Evolutionary conservation across 2,329 filamentous ascomycete species (phyloP), one percentile per base, ranked within the genome.

Genomic region (Fusarium hainanense): DNA sequence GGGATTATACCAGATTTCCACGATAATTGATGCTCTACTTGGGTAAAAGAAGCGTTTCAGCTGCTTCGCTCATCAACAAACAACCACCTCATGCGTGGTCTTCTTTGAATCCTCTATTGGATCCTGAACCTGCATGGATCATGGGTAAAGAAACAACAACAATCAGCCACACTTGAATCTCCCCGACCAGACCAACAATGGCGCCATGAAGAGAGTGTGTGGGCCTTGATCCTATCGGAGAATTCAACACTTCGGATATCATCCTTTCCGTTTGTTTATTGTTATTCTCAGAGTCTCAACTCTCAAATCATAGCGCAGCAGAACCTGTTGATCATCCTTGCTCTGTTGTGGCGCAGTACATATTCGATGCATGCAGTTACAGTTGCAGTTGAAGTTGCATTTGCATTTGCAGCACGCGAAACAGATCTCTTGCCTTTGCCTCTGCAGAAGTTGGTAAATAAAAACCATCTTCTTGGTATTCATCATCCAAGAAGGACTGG

Each of bases 251-350:
- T 50, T 62, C 68, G 65, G 70, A 65, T 70, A 69, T 63, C 55
- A 47, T 73, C 59, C 52, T 65, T 71, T 69, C 66, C 54, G 42
- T 56, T 68, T 68, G 68, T 70, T 70, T 70, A 42, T 69, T 51
- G 34, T 70, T 70, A 59, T 57, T 70, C 41, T 44, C 25, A 30
- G 20, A 12, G 23, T 12, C 32, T 58, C 57, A 59, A 12, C 23
- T 12, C 32, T 58, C 57, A 59, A 66, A 68, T 70, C 58, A 63
- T 25, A 63, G 18, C 30, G 20, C 40, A 59, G 41, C 54, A 69
- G 46, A 62, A 61, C 65, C 55, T 66, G 59, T 61, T 66, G 42
- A 42, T 63, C 18, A 58, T 54, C 63, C 49, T 52, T 27, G 49
- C 5, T 11, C 18, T 16, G 37, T 68, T 63, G 68, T 65, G 68